phyloP scores from a whole-genome alignment of 768 basidiomycete genomes.

The Chalciporus chontae region DNA sequence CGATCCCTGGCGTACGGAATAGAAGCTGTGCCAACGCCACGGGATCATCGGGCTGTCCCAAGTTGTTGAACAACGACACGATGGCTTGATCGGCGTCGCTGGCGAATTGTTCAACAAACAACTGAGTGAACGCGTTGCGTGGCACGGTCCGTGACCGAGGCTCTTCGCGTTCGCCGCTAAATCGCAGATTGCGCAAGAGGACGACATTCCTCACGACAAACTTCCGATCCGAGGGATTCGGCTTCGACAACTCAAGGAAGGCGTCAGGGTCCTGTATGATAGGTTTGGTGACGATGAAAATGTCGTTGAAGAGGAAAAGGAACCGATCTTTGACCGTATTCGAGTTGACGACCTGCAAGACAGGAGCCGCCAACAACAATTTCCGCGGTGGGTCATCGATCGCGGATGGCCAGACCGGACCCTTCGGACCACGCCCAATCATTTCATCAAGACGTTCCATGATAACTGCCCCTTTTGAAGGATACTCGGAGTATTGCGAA shows the following conservation, averaged over 20 bases:
- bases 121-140: conserved; percentile 60
- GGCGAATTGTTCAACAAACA: conserved; percentile 77
- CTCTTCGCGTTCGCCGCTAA: conserved; percentile 68
- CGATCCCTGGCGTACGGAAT: conserved; percentile 81
- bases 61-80: conserved; percentile 59
- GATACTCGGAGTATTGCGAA: conserved; percentile 55
- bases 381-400: conserved; percentile 87
- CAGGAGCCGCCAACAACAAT: conserved; percentile 77
- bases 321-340: conserved; percentile 95
- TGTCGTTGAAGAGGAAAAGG: conserved; percentile 95
- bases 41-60: conserved; percentile 61
- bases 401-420: conserved; percentile 55
- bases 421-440: conserved; percentile 58
- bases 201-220: conserved; percentile 91
- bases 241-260: conserved; percentile 54
- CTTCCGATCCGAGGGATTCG: conserved; percentile 60
- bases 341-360: conserved; percentile 90
- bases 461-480: conserved; percentile 48
- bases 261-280: conserved; percentile 66
- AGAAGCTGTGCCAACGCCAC: conserved; percentile 69
- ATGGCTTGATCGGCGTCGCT: conserved; percentile 81
- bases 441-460: conserved; percentile 71
- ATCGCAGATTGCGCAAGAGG: conserved; percentile 64
- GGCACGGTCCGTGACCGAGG: conserved; percentile 43
- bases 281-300: conserved; percentile 91